phyloP scores from a whole-genome alignment of 345 rosid genomes.

The Cardamine resedifolia region DNA sequence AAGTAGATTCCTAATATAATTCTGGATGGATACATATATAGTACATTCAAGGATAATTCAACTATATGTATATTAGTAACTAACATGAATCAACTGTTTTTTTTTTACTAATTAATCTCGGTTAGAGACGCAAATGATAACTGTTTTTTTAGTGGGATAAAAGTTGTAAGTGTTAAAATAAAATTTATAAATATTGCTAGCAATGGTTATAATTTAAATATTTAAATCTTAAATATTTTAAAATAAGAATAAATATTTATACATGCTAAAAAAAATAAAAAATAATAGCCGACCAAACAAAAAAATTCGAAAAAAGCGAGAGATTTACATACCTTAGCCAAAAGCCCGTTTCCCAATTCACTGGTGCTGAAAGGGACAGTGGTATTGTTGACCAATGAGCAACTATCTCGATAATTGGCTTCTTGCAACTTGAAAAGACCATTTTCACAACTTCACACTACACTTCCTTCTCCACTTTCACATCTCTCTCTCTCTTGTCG shows the following conservation, averaged over 20 bases:
- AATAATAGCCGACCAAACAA: not conserved
- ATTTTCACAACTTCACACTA: constrained; percentile 19
- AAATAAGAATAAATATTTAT: not conserved
- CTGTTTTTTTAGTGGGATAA: not conserved
- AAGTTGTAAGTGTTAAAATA: not conserved
- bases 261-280: not conserved
- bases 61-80: too few species aligned
- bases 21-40: too few species aligned
- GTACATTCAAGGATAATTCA: too few species aligned
- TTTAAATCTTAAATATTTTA: too few species aligned
- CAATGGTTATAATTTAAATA: not conserved
- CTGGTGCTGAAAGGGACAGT: constrained; percentile 21
- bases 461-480: constrained; percentile 20
- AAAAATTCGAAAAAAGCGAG: not conserved
- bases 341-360: constrained; percentile 20
- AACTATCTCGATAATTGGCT: constrained; percentile 6
- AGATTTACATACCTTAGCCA: constrained; percentile 34
- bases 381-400: constrained; percentile 27
- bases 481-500: constrained; percentile 25
- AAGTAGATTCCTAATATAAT: too few species aligned
- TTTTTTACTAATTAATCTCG: too few species aligned
- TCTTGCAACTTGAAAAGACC: constrained; percentile 26
- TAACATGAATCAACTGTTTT: too few species aligned
- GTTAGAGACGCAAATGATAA: not conserved
- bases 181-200: not conserved